phyloP scores from a whole-genome alignment of 1,284 basidiomycete species.

The Fomitiporia mediterranea region DNA sequence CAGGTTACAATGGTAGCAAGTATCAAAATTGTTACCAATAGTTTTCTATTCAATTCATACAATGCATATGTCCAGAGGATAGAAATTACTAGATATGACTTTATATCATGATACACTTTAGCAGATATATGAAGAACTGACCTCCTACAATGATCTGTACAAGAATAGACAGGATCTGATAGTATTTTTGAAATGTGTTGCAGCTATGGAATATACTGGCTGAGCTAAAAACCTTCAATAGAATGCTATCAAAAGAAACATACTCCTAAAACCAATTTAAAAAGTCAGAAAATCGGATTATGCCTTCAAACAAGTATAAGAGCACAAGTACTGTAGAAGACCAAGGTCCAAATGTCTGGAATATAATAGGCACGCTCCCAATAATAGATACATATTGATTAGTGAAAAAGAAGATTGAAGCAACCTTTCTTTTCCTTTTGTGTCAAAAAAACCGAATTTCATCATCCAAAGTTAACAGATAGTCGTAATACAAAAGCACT shows the following conservation, averaged over 20 bases:
- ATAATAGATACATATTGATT: constrained; percentile 17
- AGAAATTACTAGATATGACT: constrained; percentile 5
- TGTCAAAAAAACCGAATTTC: constrained; percentile 19
- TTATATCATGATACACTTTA: neutral
- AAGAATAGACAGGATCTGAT: constrained; percentile 14
- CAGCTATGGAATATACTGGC: no score
- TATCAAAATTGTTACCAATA: no score
- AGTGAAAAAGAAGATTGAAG: constrained; percentile 14
- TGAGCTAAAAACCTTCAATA: no score
- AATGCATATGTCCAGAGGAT: constrained; percentile 20
- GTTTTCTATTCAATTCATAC: constrained; percentile 10
- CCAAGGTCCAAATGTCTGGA: constrained; percentile 7
- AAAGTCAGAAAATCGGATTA: no score
- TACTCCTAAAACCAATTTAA: no score
- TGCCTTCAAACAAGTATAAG: no score
- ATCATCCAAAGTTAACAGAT: constrained; percentile 12
- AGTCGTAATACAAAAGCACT: constrained; percentile 21
- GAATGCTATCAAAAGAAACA: no score
- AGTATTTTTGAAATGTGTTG: constrained; percentile 8
- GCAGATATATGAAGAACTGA: neutral
- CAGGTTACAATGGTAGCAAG: no score
- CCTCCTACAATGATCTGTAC: constrained; percentile 17
- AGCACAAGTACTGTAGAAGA: neutral
- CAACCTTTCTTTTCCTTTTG: neutral
- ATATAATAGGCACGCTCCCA: constrained; percentile 8